Evolutionary conservation across 805 yeast genomes (phyloP).

Genomic region (Kuraishia ogatae): DNA sequence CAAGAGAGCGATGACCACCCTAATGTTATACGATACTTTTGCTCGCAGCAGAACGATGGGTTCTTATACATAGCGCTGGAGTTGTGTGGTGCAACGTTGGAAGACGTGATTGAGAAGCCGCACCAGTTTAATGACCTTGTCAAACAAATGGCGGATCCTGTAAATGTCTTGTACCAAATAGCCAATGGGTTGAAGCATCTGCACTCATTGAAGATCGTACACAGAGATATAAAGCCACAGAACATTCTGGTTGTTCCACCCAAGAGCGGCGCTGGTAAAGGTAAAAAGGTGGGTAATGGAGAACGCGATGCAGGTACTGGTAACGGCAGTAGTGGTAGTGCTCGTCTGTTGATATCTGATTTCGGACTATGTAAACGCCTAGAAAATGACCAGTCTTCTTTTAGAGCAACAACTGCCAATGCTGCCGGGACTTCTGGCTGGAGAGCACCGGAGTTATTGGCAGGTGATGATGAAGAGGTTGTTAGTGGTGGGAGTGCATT

Average conservation of each 20-base stretch:
- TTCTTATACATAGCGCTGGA: conserved; percentile 91
- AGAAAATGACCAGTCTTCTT: conserved; percentile 88
- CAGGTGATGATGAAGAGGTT: conserved; percentile 26
- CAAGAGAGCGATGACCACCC: conserved; percentile 97
- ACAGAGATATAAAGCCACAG: conserved; percentile 91
- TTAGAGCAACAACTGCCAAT: conserved; percentile 83
- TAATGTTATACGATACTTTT: conserved; percentile 85
- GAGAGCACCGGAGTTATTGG: conserved; percentile 89
- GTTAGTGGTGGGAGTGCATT: not conserved
- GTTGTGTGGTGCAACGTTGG: conserved; percentile 81
- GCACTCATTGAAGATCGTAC: conserved; percentile 87
- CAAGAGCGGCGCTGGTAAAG: conserved; percentile 22
- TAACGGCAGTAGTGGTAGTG: conserved; percentile 16
- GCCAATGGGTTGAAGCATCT: conserved; percentile 80
- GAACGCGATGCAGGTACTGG: not conserved
- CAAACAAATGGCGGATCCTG: conserved; percentile 31
- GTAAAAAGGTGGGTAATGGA: conserved; percentile 1
- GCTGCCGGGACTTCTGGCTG: conserved; percentile 98
- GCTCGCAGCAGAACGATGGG: conserved; percentile 84
- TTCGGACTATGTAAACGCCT: conserved; percentile 91
- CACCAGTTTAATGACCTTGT: conserved; percentile 27
- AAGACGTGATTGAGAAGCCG: conserved; percentile 67
- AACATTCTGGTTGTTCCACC: conserved; percentile 79
- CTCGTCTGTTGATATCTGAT: conserved; percentile 81
- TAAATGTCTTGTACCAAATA: conserved; percentile 59